These are phyloP conservation scores for Millerago galiae DNA, from an alignment of 805 yeast genomes.

Conservation along the genomic window DNA sequence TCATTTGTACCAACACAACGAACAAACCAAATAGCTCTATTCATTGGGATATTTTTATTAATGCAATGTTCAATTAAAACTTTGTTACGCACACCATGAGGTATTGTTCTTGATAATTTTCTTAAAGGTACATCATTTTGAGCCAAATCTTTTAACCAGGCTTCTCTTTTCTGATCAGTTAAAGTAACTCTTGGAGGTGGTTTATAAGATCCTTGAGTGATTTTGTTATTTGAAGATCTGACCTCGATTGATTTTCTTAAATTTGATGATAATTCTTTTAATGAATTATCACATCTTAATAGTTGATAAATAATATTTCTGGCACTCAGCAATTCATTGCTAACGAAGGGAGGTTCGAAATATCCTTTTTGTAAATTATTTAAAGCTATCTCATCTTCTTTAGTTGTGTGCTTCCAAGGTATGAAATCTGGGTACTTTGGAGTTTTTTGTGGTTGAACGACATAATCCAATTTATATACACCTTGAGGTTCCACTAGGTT, in stretches of 20 bases:
- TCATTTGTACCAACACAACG: slow-evolving; percentile 83
- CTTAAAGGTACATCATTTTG: slow-evolving; percentile 58
- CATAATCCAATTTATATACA: slow-evolving; percentile 28
- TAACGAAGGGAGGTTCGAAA: slow-evolving; percentile 53
- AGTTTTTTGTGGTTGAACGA: slow-evolving; percentile 8
- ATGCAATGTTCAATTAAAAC: slow-evolving; percentile 69
- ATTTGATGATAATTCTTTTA: slow-evolving; percentile 43
- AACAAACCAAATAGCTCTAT: slow-evolving; percentile 88
- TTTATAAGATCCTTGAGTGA: slow-evolving; percentile 49
- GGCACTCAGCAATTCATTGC: slow-evolving; percentile 67
- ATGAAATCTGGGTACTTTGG: slow-evolving; percentile 57
- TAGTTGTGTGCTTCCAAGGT: slow-evolving; percentile 59
- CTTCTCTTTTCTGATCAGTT: slow-evolving; percentile 78
- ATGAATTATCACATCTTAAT: slow-evolving; percentile 24
- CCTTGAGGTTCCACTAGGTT: slow-evolving; percentile 26
- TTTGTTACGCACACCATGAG: slow-evolving; percentile 82
- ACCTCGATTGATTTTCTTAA: slow-evolving; percentile 42
- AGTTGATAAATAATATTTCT: slow-evolving; percentile 42
- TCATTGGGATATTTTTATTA: slow-evolving; percentile 58
- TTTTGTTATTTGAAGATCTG: slow-evolving; percentile 38
- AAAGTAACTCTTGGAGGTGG: slow-evolving; percentile 88
- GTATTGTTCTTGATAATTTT: slow-evolving; percentile 69
- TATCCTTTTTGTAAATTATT: slow-evolving; percentile 64
- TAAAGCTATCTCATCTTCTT: slow-evolving; percentile 49
- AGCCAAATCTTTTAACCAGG: slow-evolving; percentile 81